phyloP scores from a whole-genome alignment of 768 basidiomycete species.

The Rhizopogon salebrosus region DNA sequence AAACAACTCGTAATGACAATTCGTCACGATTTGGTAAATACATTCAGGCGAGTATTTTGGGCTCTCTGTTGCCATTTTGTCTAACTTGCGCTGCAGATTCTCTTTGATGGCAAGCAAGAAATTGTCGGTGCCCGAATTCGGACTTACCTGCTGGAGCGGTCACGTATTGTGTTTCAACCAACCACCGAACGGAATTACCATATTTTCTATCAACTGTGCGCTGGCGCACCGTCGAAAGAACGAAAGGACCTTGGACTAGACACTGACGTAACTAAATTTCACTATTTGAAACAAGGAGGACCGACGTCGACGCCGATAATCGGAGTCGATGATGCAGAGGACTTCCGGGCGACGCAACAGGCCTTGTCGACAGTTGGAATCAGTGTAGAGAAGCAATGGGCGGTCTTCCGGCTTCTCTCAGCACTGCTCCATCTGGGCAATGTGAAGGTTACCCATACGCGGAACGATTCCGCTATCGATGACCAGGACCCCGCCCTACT shows the following conservation, averaged over 20 bases:
- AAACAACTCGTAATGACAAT: constrained; percentile 98
- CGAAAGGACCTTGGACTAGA: constrained; percentile 92
- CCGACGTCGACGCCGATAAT: constrained; percentile 78
- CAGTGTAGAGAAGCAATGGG: constrained; percentile 97
- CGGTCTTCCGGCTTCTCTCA: constrained; percentile 90
- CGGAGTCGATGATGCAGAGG: constrained; percentile 95
- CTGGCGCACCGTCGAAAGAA: constrained; percentile 92
- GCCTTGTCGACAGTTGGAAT: constrained; percentile 97
- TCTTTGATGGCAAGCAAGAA: constrained; percentile 92
- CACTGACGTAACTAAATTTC: constrained; percentile 79
- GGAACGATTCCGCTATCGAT: constrained; percentile 80
- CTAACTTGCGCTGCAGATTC: constrained; percentile 56
- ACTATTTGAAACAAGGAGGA: constrained; percentile 92
- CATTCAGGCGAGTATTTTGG: constrained; percentile 70
- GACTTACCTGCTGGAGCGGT: constrained; percentile 96
- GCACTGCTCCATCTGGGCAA: constrained; percentile 97
- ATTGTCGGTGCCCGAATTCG: constrained; percentile 99
- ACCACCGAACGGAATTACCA: constrained; percentile 97
- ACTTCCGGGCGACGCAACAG: constrained; percentile 90
- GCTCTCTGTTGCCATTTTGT: constrained; percentile 1
- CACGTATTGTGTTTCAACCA: constrained; percentile 96
- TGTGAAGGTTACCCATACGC: constrained; percentile 78
- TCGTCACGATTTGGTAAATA: constrained; percentile 99
- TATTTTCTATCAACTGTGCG: constrained; percentile 99
- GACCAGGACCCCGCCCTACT: constrained; percentile 78